Conservation (phyloP, 2,329 filamentous ascomycete species). For the Monosporascus ibericus region DNA sequence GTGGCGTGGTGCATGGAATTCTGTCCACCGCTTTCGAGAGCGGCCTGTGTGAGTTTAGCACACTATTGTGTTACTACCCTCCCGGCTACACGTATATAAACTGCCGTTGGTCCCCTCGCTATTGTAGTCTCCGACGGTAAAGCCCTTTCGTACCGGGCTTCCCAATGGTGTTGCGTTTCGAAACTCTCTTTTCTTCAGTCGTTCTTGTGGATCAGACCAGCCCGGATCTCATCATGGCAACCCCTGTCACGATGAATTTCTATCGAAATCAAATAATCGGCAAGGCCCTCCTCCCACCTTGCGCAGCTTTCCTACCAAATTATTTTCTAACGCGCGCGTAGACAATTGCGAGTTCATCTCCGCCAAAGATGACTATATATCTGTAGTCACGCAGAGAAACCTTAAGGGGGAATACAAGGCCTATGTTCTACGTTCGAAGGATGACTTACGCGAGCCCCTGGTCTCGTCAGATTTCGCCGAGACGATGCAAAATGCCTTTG, state of each 20-base stretch:
- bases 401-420: conserved; percentile 15
- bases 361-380: conserved; percentile 18
- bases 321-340: conserved; percentile 1
- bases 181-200: neutral
- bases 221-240: neutral
- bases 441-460: conserved; percentile 15
- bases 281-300: neutral
- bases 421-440: conserved; percentile 17
- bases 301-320: neutral
- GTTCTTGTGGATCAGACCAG: neutral
- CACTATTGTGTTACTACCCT: neutral
- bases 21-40: no score
- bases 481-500: conserved; percentile 14
- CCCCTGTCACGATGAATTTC: neutral
- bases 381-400: conserved; percentile 18
- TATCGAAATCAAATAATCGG: neutral
- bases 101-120: neutral
- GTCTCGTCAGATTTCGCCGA: conserved; percentile 17
- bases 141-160: neutral
- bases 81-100: neutral
- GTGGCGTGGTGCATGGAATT: no score
- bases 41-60: neutral
- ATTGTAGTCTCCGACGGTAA: neutral
- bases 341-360: conserved; percentile 26
- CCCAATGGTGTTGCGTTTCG: neutral